These are phyloP conservation scores for Solanum tacnaense DNA, from an alignment of 257 asterid species.

Conservation along the genomic window DNA sequence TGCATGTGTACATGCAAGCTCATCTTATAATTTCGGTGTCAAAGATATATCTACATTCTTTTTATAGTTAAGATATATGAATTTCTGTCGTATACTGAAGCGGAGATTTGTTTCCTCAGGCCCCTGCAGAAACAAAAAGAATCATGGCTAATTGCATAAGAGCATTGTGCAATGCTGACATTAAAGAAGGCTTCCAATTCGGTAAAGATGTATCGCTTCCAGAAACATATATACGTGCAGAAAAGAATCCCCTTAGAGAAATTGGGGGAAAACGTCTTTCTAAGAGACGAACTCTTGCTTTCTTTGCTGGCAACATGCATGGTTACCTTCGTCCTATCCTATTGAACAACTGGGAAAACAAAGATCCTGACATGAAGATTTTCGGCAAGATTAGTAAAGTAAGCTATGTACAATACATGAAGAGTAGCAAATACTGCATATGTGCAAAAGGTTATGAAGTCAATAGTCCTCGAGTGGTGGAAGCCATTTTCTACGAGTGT, in stretches of 20 bases:
- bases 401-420: constrained; percentile 70
- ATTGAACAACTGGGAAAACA: constrained; percentile 57
- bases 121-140: constrained; percentile 56
- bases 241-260: constrained; percentile 51
- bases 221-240: constrained; percentile 39
- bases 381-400: constrained; percentile 44
- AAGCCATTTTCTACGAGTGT: constrained; percentile 86
- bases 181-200: constrained; percentile 56
- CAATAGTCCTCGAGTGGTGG: constrained; percentile 93
- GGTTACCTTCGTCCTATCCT: constrained; percentile 87
- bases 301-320: constrained; percentile 88
- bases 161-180: constrained; percentile 75
- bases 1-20: not conserved
- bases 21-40: not conserved
- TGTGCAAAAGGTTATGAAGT: constrained; percentile 84
- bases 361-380: constrained; percentile 80
- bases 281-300: constrained; percentile 57
- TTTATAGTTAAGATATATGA: not conserved
- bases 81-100: not conserved
- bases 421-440: constrained; percentile 88
- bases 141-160: constrained; percentile 67
- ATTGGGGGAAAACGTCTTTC: constrained; percentile 78
- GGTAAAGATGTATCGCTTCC: constrained; percentile 91
- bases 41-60: not conserved
- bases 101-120: constrained; percentile 25